Percentiles rank a stretch among this genome's conserved stretches.
Evolutionary conservation across 192 early-diverging fungal species (phyloP).

Genomic region (Entrophospora sp.): DNA sequence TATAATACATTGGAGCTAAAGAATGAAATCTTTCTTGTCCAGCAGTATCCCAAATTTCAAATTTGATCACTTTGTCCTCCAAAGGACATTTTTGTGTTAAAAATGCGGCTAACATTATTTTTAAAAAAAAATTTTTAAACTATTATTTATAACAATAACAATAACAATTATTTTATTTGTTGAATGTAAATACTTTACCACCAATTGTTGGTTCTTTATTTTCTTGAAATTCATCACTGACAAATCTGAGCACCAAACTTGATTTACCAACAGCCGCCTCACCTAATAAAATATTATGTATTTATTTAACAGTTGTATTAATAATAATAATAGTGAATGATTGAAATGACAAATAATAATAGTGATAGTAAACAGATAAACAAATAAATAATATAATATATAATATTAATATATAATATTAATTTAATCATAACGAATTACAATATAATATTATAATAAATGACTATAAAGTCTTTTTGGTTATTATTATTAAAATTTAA

Average conservation of each 20-base stretch:
- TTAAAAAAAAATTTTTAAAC: not conserved
- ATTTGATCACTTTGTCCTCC: conserved; percentile 76
- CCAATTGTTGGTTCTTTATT: conserved; percentile 99
- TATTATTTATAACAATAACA: not conserved
- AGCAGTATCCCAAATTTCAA: conserved; percentile 89
- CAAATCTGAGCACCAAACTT: conserved; percentile 89
- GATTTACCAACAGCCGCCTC: conserved; percentile 98
- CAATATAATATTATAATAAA: not conserved
- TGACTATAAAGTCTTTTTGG: not conserved
- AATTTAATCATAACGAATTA: not conserved
- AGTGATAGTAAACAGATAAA: not conserved
- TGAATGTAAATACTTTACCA: conserved; percentile 32
- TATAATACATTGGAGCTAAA: conserved; percentile 94
- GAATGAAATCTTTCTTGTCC: conserved; percentile 98
- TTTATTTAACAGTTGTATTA: not conserved
- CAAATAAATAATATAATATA: not conserved
- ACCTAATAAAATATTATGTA: conserved; percentile 29
- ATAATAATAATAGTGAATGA: not conserved
- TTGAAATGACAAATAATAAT: not conserved
- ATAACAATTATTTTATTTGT: not conserved
- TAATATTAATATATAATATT: not conserved
- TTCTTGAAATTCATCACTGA: conserved; percentile 89
- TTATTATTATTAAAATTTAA: not conserved
- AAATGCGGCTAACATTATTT: conserved; percentile 53
- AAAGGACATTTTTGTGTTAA: conserved; percentile 90